Base-by-base conservation (phyloP, 2,329 filamentous ascomycete species). In the Mariannaea elegans region DNA sequence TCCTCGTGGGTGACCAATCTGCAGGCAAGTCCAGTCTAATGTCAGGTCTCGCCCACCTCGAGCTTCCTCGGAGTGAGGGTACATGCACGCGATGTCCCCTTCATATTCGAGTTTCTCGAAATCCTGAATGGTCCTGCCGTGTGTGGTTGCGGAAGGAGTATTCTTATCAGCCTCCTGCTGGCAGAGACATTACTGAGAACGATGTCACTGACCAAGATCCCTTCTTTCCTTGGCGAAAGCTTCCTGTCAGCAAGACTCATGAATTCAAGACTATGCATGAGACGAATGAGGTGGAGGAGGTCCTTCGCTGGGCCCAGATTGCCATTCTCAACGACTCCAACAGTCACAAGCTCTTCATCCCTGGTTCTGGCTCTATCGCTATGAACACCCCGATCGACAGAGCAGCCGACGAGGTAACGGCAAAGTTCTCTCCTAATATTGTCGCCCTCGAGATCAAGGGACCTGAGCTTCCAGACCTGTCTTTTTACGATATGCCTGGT, bases 401-500 rank as follows among this genome's bases (percentile, higher is more conserved):
- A 7, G 78, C 81, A 0, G 78, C 81, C 2, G 74, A 77, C 2
- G 67, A 74, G 2, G 81, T 82, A 0, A 75, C 85, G 5, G 87
- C 89, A 0, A 87, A 91, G 8, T 96, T 96, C 65, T 93, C 90
- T 0, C 93, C 93, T 0, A 97, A 97, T 64, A 83, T 93, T 0
- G 88, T 97, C 0, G 84, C 88, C 0, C 79, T 97, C 0, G 86
- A 93, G 51, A 93, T 97, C 23, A 87, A 87, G 0, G 90, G 89
- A 0, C 90, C 90, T 0, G 82, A 81, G 0, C 82, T 94, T 0
- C 89, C 92, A 0, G 87, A 92, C 6, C 73, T 97, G 0, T 92
- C 90, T 0, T 96, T 97, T 67, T 94, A 92, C 61, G 93, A 97
- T 61, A 81, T 97, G 1, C 93, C 93, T 0, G 93, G 93, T 0